Conservation (phyloP, 805 yeast species). For the Blastobotrys americana region DNA sequence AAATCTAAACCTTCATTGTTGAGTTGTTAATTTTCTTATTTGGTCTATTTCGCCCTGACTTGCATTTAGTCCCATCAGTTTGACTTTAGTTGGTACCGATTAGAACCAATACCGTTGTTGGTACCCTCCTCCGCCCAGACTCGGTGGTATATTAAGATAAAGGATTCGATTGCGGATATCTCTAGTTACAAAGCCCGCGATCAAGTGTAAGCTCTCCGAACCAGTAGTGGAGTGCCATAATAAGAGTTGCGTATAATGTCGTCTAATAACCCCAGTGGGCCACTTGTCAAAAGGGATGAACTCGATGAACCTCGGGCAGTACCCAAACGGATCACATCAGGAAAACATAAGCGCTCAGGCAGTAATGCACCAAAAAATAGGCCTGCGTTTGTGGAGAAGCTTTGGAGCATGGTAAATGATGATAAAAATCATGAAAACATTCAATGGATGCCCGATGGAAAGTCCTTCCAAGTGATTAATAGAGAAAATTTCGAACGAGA, state of each 20-base stretch:
- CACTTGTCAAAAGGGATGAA: constrained; percentile 7
- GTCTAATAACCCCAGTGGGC: not conserved
- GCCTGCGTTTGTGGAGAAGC: constrained; percentile 87
- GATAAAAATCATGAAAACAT: constrained; percentile 60
- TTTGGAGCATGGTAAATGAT: constrained; percentile 96
- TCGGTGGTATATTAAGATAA: no score
- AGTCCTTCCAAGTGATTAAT: constrained; percentile 74
- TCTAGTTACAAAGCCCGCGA: no score
- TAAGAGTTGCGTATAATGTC: not conserved
- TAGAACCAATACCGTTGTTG: no score
- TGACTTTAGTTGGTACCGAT: no score
- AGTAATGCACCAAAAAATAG: constrained; percentile 30
- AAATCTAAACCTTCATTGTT: no score
- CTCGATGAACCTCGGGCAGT: not conserved
- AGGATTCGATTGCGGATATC: no score
- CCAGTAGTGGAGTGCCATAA: no score
- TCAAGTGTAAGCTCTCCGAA: no score
- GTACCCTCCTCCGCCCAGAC: no score
- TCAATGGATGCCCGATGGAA: constrained; percentile 80
- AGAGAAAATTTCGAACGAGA: constrained; percentile 77
- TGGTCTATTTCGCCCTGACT: no score
- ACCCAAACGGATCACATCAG: not conserved
- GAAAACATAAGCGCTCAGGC: constrained; percentile 8
- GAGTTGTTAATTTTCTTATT: no score
- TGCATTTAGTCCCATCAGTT: no score